These are phyloP conservation scores for Pinguiococcus pyrenoidosus DNA, from an alignment of 108 stramenopile species.

Conservation along the genomic window DNA sequence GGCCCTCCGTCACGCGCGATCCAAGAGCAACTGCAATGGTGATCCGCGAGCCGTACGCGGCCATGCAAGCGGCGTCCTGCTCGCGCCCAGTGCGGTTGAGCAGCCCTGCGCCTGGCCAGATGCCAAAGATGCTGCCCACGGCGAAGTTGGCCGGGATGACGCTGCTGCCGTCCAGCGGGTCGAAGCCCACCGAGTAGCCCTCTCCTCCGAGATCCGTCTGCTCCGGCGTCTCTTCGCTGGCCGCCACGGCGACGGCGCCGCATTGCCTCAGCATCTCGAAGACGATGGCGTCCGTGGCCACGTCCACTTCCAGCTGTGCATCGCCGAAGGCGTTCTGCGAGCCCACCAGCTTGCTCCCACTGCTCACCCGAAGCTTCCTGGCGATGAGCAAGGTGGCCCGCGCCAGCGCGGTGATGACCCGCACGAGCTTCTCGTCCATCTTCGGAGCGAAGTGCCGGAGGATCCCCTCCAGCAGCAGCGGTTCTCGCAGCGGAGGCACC, in stretches of 20 bases:
- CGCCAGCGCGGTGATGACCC: no score
- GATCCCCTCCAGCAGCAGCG: no score
- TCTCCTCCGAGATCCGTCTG: conserved; percentile 44
- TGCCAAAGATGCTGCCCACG: conserved; percentile 32
- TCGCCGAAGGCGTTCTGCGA: conserved; percentile 62
- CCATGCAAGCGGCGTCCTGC: conserved; percentile 38
- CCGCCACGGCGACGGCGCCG: conserved; percentile 37
- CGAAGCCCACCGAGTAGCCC: conserved; percentile 43
- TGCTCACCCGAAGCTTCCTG: no score
- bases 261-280: conserved; percentile 38
- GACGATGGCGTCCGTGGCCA: conserved; percentile 52
- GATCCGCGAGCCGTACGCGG: conserved; percentile 31
- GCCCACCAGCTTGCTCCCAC: conserved; percentile 38
- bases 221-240: conserved; percentile 51
- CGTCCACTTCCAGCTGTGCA: conserved; percentile 62
- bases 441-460: no score
- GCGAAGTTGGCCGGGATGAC: conserved; percentile 44
- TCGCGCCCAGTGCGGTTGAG: conserved; percentile 51
- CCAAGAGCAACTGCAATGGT: conserved; percentile 24
- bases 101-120: conserved; percentile 31
- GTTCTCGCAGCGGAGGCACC: no score
- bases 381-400: no score
- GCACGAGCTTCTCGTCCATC: no score
- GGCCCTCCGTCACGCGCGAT: conserved; percentile 3
- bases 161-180: conserved; percentile 38